phyloP scores from a whole-genome alignment of 1,284 basidiomycete species.

The Gymnopus androsaceus region DNA sequence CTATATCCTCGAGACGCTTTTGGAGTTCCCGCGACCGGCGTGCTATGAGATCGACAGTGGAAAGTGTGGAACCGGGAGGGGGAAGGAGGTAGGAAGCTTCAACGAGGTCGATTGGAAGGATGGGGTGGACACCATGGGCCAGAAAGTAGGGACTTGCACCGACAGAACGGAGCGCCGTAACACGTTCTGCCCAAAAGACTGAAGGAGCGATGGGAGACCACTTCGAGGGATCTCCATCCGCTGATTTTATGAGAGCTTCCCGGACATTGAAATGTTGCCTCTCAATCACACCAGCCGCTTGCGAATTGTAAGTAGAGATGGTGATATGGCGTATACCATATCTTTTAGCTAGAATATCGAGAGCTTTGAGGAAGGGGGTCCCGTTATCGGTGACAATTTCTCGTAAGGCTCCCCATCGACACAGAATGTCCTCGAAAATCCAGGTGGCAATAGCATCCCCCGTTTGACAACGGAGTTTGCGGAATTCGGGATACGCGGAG shows the following conservation, averaged over 20 bases:
- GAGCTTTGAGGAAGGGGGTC: no score
- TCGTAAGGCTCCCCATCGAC: no score
- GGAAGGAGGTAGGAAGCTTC: conserved; percentile 15
- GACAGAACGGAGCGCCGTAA: conserved; percentile 21
- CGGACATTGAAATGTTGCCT: no score
- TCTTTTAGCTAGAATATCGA: no score
- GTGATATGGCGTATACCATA: no score
- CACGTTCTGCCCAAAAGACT: conserved; percentile 22
- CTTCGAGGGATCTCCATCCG: conserved; percentile 12
- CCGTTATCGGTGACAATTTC: no score
- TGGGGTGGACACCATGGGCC: conserved; percentile 20
- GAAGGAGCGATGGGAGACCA: conserved; percentile 9
- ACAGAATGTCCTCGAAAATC: conserved; percentile 11
- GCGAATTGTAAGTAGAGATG: no score
- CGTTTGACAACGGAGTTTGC: no score
- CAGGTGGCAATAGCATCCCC: no score
- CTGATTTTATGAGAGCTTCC: conserved; percentile 19
- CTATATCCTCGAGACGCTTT: conserved; percentile 4
- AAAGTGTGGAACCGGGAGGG: not conserved
- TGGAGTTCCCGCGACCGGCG: conserved; percentile 5
- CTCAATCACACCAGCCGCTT: no score
- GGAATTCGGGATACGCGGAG: no score
- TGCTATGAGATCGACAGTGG: conserved; percentile 3
- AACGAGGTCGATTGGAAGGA: conserved; percentile 25
- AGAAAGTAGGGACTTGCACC: conserved; percentile 26